These are phyloP conservation scores for Beauveria brongniartii DNA, from an alignment of 2,329 filamentous ascomycete genomes.

Conservation along the genomic window DNA sequence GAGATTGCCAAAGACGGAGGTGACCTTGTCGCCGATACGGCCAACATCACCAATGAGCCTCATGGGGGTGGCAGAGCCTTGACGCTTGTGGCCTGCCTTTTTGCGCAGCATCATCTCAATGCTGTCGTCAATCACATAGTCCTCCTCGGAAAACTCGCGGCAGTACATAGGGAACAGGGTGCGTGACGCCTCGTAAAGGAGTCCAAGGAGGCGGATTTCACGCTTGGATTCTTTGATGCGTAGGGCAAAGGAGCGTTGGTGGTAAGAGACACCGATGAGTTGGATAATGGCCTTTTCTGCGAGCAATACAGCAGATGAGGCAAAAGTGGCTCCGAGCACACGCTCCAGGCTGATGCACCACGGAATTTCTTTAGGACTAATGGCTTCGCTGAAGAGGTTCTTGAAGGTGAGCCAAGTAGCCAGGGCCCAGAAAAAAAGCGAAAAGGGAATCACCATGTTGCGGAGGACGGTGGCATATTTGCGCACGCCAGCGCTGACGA, in stretches of 20 bases:
- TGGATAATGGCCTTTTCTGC: conserved; percentile 74
- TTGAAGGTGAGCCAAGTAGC: conserved; percentile 55
- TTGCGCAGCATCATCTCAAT: conserved; percentile 59
- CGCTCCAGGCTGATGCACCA: conserved; percentile 55
- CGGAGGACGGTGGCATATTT: conserved; percentile 61
- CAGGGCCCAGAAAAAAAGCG: conserved; percentile 61
- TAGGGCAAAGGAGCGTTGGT: conserved; percentile 73
- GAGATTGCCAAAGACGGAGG: conserved; percentile 84
- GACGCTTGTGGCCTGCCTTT: conserved; percentile 39
- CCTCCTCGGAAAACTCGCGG: conserved; percentile 81
- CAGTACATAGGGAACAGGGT: conserved; percentile 89
- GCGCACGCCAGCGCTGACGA: conserved; percentile 60
- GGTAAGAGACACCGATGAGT: conserved; percentile 77
- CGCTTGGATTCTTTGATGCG: conserved; percentile 86
- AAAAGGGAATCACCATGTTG: conserved; percentile 57
- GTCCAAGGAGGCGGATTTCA: conserved; percentile 69
- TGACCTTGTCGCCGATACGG: conserved; percentile 85
- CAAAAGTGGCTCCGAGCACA: conserved; percentile 58
- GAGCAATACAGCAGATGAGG: conserved; percentile 62
- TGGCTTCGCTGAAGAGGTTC: conserved; percentile 35
- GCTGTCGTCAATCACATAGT: conserved; percentile 83
- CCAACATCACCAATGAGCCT: conserved; percentile 69
- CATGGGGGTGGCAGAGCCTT: conserved; percentile 67
- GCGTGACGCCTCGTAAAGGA: conserved; percentile 86
- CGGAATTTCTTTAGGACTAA: conserved; percentile 25